phyloP scores from a whole-genome alignment of 495 filamentous ascomycete genomes.

The Penicillium malachiteum region DNA sequence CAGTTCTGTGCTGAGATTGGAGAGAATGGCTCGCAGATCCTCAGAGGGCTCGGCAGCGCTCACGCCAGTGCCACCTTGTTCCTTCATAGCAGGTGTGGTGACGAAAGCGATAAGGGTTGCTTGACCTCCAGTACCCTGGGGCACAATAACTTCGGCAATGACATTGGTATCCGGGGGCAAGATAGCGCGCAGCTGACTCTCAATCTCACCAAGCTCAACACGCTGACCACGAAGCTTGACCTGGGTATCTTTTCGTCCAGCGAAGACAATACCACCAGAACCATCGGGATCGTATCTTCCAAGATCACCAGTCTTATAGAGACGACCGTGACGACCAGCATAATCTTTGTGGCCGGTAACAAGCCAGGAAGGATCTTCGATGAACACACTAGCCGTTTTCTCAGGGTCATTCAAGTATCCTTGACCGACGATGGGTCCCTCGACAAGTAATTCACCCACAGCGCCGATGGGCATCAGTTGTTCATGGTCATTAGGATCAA shows the following conservation, averaged over 20 bases:
- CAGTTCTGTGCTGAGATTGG: constrained; percentile 27
- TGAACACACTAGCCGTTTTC: constrained; percentile 47
- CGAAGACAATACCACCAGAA: constrained; percentile 49
- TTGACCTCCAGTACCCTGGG: constrained; percentile 31
- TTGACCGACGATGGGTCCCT: constrained; percentile 52
- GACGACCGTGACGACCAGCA: constrained; percentile 34
- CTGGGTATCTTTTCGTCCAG: constrained; percentile 61
- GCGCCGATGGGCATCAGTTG: constrained; percentile 48
- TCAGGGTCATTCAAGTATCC: constrained; percentile 51
- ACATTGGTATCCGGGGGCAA: constrained; percentile 33
- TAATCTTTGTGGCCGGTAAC: constrained; percentile 33
- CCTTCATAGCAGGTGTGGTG: constrained; percentile 27
- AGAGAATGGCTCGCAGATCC: constrained; percentile 19
- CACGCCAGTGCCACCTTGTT: constrained; percentile 17
- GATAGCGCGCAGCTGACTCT: constrained; percentile 35
- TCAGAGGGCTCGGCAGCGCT: constrained; percentile 14
- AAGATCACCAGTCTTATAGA: constrained; percentile 54
- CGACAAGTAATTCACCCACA: constrained; percentile 54
- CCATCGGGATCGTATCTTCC: constrained; percentile 57
- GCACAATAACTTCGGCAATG: constrained; percentile 40
- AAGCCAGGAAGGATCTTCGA: constrained; percentile 50
- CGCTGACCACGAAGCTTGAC: constrained; percentile 63
- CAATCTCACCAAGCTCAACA: constrained; percentile 59
- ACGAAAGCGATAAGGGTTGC: constrained; percentile 40
- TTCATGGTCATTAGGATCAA: constrained; percentile 46